phyloP scores from a whole-genome alignment of 1,284 basidiomycete species.

The Cutaneotrichosporon sp. region DNA sequence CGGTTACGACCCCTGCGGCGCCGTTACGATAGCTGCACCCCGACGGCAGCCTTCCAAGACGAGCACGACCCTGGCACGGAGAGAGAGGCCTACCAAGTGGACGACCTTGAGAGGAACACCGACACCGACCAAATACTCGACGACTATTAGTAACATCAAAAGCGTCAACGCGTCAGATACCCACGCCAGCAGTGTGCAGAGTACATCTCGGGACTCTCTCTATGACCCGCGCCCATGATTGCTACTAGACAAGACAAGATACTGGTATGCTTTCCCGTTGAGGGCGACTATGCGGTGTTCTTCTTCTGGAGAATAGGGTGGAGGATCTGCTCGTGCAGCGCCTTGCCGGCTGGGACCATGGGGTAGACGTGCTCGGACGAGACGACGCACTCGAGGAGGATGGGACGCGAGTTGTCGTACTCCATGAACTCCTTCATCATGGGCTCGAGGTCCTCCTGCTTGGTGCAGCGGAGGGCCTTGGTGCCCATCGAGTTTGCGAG shows the following conservation, averaged over 20 bases:
- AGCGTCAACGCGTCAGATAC: background rate
- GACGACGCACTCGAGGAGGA: constrained; percentile 87
- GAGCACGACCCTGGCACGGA: no score
- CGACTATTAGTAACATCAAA: background rate
- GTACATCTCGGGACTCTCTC: constrained; percentile 1
- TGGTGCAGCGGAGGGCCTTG: constrained; percentile 78
- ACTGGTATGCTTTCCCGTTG: background rate
- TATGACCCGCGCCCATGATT: background rate
- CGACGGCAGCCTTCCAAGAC: no score
- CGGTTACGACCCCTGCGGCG: no score
- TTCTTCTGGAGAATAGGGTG: constrained; percentile 31
- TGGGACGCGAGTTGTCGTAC: constrained; percentile 74
- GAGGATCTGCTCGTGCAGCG: constrained; percentile 77
- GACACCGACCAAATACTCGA: no score
- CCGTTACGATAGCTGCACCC: no score
- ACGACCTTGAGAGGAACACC: no score
- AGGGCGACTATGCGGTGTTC: constrained; percentile 2
- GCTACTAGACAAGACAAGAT: constrained; percentile 1
- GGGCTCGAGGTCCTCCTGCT: constrained; percentile 71
- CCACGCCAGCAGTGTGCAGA: background rate
- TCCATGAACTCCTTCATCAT: constrained; percentile 99
- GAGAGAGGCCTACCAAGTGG: no score
- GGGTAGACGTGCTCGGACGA: constrained; percentile 89
- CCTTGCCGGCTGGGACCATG: constrained; percentile 81
- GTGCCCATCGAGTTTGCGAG: constrained; percentile 88